These are phyloP conservation scores for Rhododendron griersonianum DNA, from an alignment of 148 eudicot species.

Conservation along the genomic window DNA sequence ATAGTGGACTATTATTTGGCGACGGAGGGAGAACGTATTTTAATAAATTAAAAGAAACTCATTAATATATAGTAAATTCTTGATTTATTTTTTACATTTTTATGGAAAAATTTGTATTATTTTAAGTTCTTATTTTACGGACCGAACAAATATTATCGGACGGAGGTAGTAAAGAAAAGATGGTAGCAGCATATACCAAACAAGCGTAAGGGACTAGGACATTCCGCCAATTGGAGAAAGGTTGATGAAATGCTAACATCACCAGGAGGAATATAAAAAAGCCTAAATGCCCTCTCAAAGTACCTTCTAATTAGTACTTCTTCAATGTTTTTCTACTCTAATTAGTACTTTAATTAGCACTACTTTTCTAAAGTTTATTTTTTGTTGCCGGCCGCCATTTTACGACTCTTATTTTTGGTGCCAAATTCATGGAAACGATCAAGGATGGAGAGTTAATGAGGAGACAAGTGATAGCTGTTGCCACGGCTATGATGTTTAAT, in stretches of 20 bases:
- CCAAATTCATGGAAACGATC: background rate
- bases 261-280: background rate
- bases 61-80: no score
- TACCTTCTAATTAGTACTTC: background rate
- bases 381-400: background rate
- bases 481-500: background rate
- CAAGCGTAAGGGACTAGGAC: background rate
- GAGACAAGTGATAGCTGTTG: background rate
- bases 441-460: background rate
- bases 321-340: background rate
- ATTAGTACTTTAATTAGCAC: background rate
- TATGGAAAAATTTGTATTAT: no score
- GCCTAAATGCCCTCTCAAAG: background rate
- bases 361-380: background rate
- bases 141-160: background rate
- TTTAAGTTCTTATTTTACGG: no score
- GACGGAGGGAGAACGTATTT: no score
- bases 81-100: background rate
- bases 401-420: background rate
- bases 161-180: background rate
- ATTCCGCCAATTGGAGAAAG: background rate
- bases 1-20: no score
- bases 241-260: background rate
- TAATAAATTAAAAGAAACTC: no score
- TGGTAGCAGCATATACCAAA: background rate